Conservation (phyloP, 177 flowering plant species). For the Vitis hybrid region DNA sequence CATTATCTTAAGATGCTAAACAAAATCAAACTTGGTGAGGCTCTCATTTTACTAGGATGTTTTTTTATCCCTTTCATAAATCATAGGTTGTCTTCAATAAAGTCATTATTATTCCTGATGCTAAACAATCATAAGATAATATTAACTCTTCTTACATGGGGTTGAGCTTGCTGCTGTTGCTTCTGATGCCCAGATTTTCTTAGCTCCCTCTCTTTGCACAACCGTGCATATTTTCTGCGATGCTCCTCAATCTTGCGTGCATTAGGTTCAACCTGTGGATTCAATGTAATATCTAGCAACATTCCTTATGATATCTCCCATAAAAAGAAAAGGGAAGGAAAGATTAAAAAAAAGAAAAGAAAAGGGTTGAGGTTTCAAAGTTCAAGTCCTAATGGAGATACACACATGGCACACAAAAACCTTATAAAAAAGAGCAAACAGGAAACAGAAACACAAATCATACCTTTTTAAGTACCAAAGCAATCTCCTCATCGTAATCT, state of each 20-base stretch:
- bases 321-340: not conserved
- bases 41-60: conserved; percentile 8
- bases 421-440: no score
- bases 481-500: conserved; percentile 73
- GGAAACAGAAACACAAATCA: no score
- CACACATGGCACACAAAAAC: no score
- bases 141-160: conserved; percentile 30
- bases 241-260: conserved; percentile 59
- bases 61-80: not conserved
- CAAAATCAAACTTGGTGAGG: conserved; percentile 18
- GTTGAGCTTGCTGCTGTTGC: conserved; percentile 30
- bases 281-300: not conserved
- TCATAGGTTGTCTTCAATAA: no score
- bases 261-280: conserved; percentile 70
- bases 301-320: no score
- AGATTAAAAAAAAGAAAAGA: not conserved
- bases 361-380: not conserved
- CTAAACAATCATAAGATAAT: not conserved
- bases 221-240: conserved; percentile 56
- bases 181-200: conserved; percentile 39
- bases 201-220: conserved; percentile 46
- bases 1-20: not conserved
- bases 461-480: conserved; percentile 53
- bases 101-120: no score
- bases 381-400: no score